Percentiles rank a stretch among this genome's conserved stretches.
These are phyloP conservation scores for Pseudoscleropodium purum DNA, from an alignment of 225 moss, liverwort and hornwort species.

Conservation along the genomic window DNA sequence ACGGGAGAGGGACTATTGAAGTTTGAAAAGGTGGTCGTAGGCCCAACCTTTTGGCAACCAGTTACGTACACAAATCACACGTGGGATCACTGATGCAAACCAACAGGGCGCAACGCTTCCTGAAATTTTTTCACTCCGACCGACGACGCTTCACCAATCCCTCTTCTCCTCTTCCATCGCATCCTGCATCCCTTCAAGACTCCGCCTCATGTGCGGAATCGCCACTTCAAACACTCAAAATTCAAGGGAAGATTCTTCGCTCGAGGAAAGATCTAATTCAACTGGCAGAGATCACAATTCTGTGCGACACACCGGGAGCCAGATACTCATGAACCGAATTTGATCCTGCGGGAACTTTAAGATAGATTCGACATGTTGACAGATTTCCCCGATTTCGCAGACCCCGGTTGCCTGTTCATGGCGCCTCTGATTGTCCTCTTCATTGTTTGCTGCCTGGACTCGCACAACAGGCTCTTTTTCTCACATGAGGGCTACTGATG, in stretches of 20 bases:
- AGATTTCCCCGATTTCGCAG: conserved; percentile 9
- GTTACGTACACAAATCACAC: background rate
- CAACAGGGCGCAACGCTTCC: background rate
- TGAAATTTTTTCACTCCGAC: background rate
- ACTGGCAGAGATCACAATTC: background rate
- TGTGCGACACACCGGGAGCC: background rate
- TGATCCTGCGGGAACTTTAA: background rate
- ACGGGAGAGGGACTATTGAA: background rate
- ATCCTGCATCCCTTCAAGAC: background rate
- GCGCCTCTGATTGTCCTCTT: conserved; percentile 27
- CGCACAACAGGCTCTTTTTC: conserved; percentile 22
- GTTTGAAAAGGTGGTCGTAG: background rate
- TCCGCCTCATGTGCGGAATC: background rate
- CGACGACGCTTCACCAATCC: background rate
- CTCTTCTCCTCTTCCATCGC: background rate
- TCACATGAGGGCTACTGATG: conserved; percentile 25
- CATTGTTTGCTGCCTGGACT: conserved; percentile 34
- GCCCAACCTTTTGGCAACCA: background rate
- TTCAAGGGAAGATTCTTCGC: background rate
- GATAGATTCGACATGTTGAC: background rate
- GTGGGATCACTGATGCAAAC: background rate
- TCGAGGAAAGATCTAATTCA: background rate
- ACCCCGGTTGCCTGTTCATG: conserved; percentile 25
- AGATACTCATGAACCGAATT: background rate
- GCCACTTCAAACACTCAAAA: background rate